phyloP scores from a whole-genome alignment of 75 land plant species.

The Gnetum montanum region DNA sequence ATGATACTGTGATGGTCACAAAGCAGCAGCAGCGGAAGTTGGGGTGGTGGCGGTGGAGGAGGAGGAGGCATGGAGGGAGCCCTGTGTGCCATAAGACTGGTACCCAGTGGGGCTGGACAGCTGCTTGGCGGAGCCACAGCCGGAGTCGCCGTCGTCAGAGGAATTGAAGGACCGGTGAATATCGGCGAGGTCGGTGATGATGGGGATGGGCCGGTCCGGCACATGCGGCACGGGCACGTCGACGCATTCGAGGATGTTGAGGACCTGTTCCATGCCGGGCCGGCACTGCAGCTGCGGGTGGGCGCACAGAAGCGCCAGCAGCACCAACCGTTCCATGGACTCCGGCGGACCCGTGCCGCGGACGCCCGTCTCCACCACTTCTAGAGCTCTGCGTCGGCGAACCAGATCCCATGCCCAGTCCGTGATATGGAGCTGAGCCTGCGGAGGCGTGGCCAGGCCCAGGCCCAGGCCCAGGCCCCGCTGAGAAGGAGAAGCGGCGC shows the following conservation, averaged over 20 bases:
- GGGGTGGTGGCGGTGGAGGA: too few species aligned
- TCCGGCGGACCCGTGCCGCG: conserved; percentile 37
- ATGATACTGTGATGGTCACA: too few species aligned
- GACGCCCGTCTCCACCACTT: conserved; percentile 52
- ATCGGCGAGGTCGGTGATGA: conserved; percentile 34
- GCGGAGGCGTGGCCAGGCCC: conserved; percentile 9
- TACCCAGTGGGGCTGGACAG: conserved; percentile 1
- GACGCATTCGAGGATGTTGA: conserved; percentile 67
- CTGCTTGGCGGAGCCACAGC: conserved; percentile 30
- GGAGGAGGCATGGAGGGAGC: neutral
- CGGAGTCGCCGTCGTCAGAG: conserved; percentile 26
- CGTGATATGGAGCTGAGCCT: conserved; percentile 32
- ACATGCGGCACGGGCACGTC: conserved; percentile 46
- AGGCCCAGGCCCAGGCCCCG: conserved; percentile 2
- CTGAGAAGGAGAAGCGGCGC: too few species aligned
- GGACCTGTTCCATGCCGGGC: conserved; percentile 63
- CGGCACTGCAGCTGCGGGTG: conserved; percentile 70
- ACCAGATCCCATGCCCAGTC: conserved; percentile 90
- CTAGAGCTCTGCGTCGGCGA: conserved; percentile 34
- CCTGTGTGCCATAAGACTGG: neutral
- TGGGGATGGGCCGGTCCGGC: conserved; percentile 67
- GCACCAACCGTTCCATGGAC: conserved; percentile 54
- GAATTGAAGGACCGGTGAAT: conserved; percentile 61
- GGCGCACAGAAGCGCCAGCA: conserved; percentile 59
- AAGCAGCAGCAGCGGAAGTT: too few species aligned